Evolutionary conservation across 2,329 filamentous ascomycete species (phyloP).

Genomic region (Bipolaris gigantea): DNA sequence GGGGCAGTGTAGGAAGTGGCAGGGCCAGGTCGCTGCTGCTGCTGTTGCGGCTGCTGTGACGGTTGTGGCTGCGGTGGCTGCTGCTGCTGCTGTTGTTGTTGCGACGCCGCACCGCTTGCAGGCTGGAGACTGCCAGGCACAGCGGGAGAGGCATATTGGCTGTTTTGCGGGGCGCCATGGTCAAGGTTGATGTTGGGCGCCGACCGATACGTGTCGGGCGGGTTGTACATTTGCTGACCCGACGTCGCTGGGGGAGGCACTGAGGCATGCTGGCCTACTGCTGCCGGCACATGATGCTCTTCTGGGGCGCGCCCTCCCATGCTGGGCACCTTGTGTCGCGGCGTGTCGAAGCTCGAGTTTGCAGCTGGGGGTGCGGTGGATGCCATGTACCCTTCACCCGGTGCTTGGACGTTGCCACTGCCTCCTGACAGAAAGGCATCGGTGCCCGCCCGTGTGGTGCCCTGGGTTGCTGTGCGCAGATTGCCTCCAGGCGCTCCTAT

Average conservation of each 20-base stretch:
- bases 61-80: slow-evolving; percentile 28
- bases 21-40: slow-evolving; percentile 55
- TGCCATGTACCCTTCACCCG: slow-evolving; percentile 20
- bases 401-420: slow-evolving; percentile 30
- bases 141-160: slow-evolving; percentile 50
- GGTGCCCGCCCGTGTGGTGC: slow-evolving; percentile 48
- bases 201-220: slow-evolving; percentile 53
- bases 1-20: slow-evolving; percentile 61
- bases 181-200: slow-evolving; percentile 63
- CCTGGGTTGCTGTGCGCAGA: slow-evolving; percentile 44
- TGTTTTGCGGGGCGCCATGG: slow-evolving; percentile 54
- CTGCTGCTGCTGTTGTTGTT: slow-evolving; percentile 34
- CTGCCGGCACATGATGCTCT: slow-evolving; percentile 57
- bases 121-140: slow-evolving; percentile 64
- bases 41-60: slow-evolving; percentile 3
- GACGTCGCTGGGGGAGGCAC: slow-evolving; percentile 47
- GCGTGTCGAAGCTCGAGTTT: slow-evolving; percentile 54
- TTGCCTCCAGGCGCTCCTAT: slow-evolving; percentile 51
- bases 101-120: slow-evolving; percentile 47
- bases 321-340: slow-evolving; percentile 50
- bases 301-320: slow-evolving; percentile 54
- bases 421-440: slow-evolving; percentile 49
- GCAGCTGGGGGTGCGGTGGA: slow-evolving; percentile 39
- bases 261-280: slow-evolving; percentile 27
- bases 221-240: slow-evolving; percentile 49